Base-by-base conservation (phyloP, 2,329 filamentous ascomycete genomes). In the Laburnicola sp. region DNA sequence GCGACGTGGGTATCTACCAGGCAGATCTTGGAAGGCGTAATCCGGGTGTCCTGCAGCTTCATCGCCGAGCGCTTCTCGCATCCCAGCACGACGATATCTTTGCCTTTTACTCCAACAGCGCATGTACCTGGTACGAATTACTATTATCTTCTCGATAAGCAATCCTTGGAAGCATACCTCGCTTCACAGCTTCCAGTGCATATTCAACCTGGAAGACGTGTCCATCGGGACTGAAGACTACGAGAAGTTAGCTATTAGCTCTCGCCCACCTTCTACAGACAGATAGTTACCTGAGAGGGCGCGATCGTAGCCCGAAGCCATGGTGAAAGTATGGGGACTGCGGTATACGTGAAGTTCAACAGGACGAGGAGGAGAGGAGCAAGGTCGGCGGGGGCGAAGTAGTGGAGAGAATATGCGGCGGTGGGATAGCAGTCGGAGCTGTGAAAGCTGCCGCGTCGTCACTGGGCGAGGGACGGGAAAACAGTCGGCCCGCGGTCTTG, bases 201-300 rank as follows among this genome's bases (percentile, higher is more conserved):
- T 99, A 99, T 83, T 99, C 94, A 70, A 99, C 94, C 78, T 99
- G 94, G 80, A 99, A 99, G 69, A 99, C 94, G 81, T 99, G 94
- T 77, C 94, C 94, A 79, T 99, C 94, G 70, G 94, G 94, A 84
- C 93, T 97, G 71, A 97, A 97, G 74, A 96, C 92, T 96, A 66
- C 60, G 61, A 54, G 38, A 56, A 74, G 83, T 78, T 83, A 67
- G 54, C 60, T 45, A 58, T 68, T 63, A 70, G 67, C 60, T 67
- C 47, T 45, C 27, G 22, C 32, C 46, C 42, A 21, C n/a, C 34
- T 35, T 53, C 46, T 39, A 44, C 53, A 64, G 58, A 67, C 35
- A 35, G 53, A 43, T 56, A 64, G 86, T 80, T 86, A 97, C 92
- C 93, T 79, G 93, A 97, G 76, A 97, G 87, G 78, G 93, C 94